Percentiles rank a stretch among this genome's conserved stretches.
Conservation (phyloP, 257 asterid genomes). For the Salvia hispanica region DNA sequence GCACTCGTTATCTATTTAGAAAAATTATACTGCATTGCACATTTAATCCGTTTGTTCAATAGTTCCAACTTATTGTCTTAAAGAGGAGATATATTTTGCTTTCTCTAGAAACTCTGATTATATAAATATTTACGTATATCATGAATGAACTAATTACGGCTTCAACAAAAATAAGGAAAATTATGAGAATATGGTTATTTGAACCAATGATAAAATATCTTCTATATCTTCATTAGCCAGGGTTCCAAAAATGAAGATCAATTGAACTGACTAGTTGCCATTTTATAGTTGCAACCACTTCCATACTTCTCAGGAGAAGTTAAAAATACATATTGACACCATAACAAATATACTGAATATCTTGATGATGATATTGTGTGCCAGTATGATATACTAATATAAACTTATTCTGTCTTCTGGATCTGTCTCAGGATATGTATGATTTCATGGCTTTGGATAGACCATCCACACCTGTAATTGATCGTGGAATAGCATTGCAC, state of each 20-base stretch:
- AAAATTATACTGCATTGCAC: slow-evolving; percentile 6
- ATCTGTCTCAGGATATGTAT: slow-evolving; percentile 85
- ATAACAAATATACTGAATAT: neutral
- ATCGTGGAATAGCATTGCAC: slow-evolving; percentile 98
- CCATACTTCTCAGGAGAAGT: slow-evolving; percentile 13
- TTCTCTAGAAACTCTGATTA: slow-evolving; percentile 4
- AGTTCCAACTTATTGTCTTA: neutral
- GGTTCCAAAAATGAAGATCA: slow-evolving; percentile 7
- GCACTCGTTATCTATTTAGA: slow-evolving; percentile 20
- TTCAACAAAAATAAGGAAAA: slow-evolving; percentile 17
- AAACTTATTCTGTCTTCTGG: slow-evolving; percentile 24
- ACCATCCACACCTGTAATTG: slow-evolving; percentile 84
- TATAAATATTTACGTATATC: neutral
- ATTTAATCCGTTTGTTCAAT: neutral
- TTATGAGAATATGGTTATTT: slow-evolving; percentile 11
- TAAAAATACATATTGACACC: neutral
- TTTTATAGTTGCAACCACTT: slow-evolving; percentile 1
- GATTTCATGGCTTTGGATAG: slow-evolving; percentile 98
- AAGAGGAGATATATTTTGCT: slow-evolving; percentile 3
- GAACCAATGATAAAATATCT: neutral
- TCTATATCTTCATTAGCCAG: slow-evolving; percentile 21
- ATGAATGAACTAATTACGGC: slow-evolving; percentile 11
- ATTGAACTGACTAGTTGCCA: neutral
- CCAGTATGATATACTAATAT: slow-evolving; percentile 4
- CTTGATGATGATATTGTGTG: slow-evolving; percentile 9